phyloP scores from a whole-genome alignment of 2,329 filamentous ascomycete genomes.

The Xylaria sp. region DNA sequence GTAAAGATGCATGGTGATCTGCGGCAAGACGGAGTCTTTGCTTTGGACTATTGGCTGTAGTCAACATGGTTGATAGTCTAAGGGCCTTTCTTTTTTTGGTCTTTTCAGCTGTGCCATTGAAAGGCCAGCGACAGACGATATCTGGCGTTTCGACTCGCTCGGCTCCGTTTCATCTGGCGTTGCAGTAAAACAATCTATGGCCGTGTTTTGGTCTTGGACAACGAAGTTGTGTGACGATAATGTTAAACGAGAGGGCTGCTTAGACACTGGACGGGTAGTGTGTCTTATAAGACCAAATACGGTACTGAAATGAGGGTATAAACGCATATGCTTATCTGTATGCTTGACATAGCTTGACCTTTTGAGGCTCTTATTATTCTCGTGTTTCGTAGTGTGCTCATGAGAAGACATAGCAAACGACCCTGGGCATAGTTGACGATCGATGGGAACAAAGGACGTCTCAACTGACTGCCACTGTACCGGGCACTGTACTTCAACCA shows the following conservation, averaged over 20 bases:
- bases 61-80: background rate
- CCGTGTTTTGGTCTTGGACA: background rate
- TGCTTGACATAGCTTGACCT: too few species aligned
- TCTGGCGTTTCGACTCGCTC: background rate
- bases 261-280: background rate
- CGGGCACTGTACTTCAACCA: slow-evolving; percentile 18
- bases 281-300: too few species aligned
- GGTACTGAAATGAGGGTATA: too few species aligned
- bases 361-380: too few species aligned
- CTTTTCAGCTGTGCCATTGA: slow-evolving; percentile 19
- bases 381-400: background rate
- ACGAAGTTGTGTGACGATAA: background rate
- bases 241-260: background rate
- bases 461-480: slow-evolving; percentile 6
- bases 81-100: background rate
- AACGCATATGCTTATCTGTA: too few species aligned
- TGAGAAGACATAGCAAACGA: background rate
- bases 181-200: background rate
- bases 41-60: slow-evolving; percentile 19
- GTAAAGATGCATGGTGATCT: slow-evolving; percentile 14
- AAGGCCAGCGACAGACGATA: slow-evolving; percentile 3
- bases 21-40: slow-evolving; percentile 13
- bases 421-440: background rate
- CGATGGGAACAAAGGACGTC: background rate
- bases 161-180: slow-evolving; percentile 14